These are phyloP conservation scores for Coemansia sp. DNA, from an alignment of 192 early-diverging fungal species.

Conservation along the genomic window DNA sequence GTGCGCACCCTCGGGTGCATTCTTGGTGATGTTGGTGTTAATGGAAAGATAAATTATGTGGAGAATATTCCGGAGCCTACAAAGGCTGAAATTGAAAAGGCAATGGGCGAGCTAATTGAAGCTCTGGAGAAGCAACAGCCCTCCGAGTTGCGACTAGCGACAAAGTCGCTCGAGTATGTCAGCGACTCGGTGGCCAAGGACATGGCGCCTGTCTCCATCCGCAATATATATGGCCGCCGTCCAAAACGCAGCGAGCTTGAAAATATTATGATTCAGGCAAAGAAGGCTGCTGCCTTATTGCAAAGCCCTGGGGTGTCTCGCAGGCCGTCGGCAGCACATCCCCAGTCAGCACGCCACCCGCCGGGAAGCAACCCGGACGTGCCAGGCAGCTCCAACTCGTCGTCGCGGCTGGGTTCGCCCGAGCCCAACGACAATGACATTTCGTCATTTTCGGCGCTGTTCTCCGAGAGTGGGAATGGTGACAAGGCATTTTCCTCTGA, in stretches of 20 bases:
- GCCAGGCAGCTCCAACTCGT: slow-evolving; percentile 12
- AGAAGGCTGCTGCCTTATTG: neutral
- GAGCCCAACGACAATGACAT: slow-evolving; percentile 10
- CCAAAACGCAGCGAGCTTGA: slow-evolving; percentile 10
- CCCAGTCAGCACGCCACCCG: neutral
- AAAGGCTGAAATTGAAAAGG: slow-evolving; percentile 26
- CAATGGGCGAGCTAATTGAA: slow-evolving; percentile 21
- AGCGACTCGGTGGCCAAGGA: slow-evolving; percentile 17
- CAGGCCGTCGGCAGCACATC: slow-evolving; percentile 9
- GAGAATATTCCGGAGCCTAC: slow-evolving; percentile 20
- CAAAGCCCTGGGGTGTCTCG: slow-evolving; percentile 14
- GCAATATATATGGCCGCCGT: slow-evolving; percentile 30
- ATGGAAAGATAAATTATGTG: slow-evolving; percentile 18
- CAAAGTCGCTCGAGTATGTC: slow-evolving; percentile 23
- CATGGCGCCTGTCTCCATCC: slow-evolving; percentile 19
- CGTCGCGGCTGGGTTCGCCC: slow-evolving; percentile 22
- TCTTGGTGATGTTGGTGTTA: slow-evolving; percentile 36
- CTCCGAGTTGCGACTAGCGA: slow-evolving; percentile 12
- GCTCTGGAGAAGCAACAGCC: slow-evolving; percentile 11
- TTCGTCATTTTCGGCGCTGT: slow-evolving; percentile 20
- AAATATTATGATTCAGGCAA: slow-evolving; percentile 14
- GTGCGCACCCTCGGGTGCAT: slow-evolving; percentile 39
- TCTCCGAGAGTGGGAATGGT: slow-evolving; percentile 16
- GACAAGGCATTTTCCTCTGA: neutral
- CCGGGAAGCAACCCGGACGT: slow-evolving; percentile 1